phyloP scores from a whole-genome alignment of 1,284 basidiomycete genomes.

The Agaricales sp. region DNA sequence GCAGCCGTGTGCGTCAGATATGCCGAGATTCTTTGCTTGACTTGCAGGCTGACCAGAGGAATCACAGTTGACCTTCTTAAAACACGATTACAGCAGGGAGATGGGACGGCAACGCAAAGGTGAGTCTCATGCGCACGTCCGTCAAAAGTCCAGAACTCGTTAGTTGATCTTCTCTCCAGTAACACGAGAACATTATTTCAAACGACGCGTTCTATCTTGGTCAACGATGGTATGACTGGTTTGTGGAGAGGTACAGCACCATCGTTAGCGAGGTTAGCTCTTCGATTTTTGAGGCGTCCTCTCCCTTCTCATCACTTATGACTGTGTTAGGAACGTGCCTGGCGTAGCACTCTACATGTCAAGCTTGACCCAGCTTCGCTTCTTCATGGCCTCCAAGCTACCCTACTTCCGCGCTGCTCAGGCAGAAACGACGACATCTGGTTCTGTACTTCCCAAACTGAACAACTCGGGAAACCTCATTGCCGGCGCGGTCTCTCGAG shows the following conservation, averaged over 20 bases:
- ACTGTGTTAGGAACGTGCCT: slow-evolving; percentile 68
- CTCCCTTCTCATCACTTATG: not conserved
- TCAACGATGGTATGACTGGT: slow-evolving; percentile 51
- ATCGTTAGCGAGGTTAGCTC: slow-evolving; percentile 59
- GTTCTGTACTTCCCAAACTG: slow-evolving; percentile 68
- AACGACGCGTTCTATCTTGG: slow-evolving; percentile 50
- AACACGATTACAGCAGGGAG: slow-evolving; percentile 77
- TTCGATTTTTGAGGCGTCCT: not conserved
- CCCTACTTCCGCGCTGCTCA: slow-evolving; percentile 45
- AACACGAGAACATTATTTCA: slow-evolving; percentile 31
- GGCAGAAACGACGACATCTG: slow-evolving; percentile 15
- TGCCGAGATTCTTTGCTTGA: not conserved
- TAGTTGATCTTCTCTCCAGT: slow-evolving; percentile 15
- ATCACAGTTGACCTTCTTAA: slow-evolving; percentile 80
- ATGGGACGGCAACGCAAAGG: slow-evolving; percentile 25
- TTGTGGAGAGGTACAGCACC: slow-evolving; percentile 85
- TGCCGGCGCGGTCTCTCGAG: slow-evolving; percentile 81
- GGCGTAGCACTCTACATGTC: slow-evolving; percentile 93
- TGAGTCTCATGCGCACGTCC: slow-evolving; percentile 21
- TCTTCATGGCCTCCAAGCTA: slow-evolving; percentile 54
- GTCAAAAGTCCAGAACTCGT: slow-evolving; percentile 4
- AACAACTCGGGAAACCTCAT: slow-evolving; percentile 78
- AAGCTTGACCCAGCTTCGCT: slow-evolving; percentile 69
- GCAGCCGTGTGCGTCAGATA: slow-evolving; percentile 55
- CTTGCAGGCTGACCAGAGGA: slow-evolving; percentile 1